Base-by-base conservation (phyloP, 1,284 basidiomycete species). In the Cryptococcus neoformans region DNA sequence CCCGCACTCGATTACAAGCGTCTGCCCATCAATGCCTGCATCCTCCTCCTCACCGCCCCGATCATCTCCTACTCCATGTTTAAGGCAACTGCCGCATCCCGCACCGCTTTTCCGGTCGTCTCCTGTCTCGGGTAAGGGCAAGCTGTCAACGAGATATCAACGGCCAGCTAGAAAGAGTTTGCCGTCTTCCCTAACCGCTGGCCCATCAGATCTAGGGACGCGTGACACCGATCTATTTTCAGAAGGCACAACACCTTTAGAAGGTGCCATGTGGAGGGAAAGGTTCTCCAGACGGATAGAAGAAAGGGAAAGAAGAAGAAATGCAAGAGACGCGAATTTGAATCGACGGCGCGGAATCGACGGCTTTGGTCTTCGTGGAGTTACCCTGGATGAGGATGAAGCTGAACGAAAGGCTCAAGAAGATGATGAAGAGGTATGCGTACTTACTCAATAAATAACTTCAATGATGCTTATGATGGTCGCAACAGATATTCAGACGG, bases 351-450 rank as follows among this genome's bases (percentile, higher is more conserved):
- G 73, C 21, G 65, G 68, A 21, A 57, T 58, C 40, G 49, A 51
- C 5, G 60, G 38, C 8, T 47, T 9, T 56, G 28, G 28, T 28
- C 28, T 28, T 28, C 3, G 28, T 28, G 28, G 28, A 4, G 28
- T 28, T 28, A 28, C 28, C 3, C 59, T 44, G 51, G 53, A 45
- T 39, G 47, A 56, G 38, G 66, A 70, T 55, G 69, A 72, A 34
- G 73, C 64, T 7, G 72, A 69, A 51, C 44, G 63, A 14, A 64
- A 58, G 57, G 73, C 70, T 6, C 65, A 72, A 54, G 62, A 59
- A 17, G 74, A 74, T 51, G 74, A 76, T 45, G 74, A 76, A 47
- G 74, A 76, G 68, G 74, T 74, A 53, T 48, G 68, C 55, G 17
- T 28, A 39, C 34, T 16, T 38, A 12, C 12, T 36, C 8, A 28